Conservation (phyloP, 192 early-diverging fungal genomes). For the Powellomyces hirtus region DNA sequence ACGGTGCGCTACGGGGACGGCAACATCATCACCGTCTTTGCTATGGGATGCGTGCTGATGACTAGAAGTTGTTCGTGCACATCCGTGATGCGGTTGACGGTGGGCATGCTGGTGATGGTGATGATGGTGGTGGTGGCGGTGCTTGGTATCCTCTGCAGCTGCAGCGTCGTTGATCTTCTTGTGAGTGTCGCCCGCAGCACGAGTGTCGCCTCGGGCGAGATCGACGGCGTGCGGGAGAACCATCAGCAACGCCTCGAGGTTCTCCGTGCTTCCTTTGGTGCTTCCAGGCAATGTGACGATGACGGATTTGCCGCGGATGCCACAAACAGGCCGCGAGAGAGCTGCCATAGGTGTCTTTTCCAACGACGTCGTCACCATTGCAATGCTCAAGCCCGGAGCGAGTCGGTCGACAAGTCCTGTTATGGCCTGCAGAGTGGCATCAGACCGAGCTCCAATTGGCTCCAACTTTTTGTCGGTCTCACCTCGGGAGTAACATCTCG, state of each 20-base stretch:
- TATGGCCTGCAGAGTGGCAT: slow-evolving; percentile 53
- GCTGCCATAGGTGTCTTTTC: slow-evolving; percentile 86
- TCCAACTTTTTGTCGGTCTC: no score
- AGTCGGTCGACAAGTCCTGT: slow-evolving; percentile 64
- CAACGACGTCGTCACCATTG: slow-evolving; percentile 76
- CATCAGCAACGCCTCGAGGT: slow-evolving; percentile 66
- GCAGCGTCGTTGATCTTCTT: slow-evolving; percentile 35
- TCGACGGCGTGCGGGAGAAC: slow-evolving; percentile 85
- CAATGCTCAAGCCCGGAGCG: slow-evolving; percentile 73
- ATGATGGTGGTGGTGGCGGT: slow-evolving; percentile 37
- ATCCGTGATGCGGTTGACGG: slow-evolving; percentile 34
- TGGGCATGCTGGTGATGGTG: slow-evolving; percentile 44
- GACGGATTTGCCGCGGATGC: slow-evolving; percentile 49
- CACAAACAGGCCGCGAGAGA: slow-evolving; percentile 69
- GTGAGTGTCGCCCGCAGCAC: slow-evolving; percentile 57
- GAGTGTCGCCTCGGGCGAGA: slow-evolving; percentile 51
- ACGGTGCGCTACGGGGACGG: slow-evolving; percentile 54
- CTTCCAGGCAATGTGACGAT: slow-evolving; percentile 90
- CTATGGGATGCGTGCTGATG: slow-evolving; percentile 1
- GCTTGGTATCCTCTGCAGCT: slow-evolving; percentile 2
- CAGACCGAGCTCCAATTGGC: background rate
- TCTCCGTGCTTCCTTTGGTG: slow-evolving; percentile 81
- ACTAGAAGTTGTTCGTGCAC: no score
- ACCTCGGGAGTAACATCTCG: slow-evolving; percentile 89
- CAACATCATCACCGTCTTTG: background rate